Evolutionary conservation across 2,329 filamentous ascomycete genomes (phyloP).

Genomic region (Fusarium agapanthi): DNA sequence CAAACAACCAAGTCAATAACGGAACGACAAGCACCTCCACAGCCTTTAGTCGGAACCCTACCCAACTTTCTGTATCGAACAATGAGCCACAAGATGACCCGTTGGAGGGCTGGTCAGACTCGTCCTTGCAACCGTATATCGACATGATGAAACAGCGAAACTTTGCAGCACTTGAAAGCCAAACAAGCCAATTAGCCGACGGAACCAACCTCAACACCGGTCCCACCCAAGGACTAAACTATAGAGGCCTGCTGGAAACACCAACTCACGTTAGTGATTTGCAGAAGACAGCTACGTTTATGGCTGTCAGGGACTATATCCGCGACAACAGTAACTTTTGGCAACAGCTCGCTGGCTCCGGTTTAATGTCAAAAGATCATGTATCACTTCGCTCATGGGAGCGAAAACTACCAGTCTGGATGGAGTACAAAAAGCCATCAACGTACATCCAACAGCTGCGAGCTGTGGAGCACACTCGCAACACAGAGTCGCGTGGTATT

Average conservation of each 20-base stretch:
- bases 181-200: too few species aligned
- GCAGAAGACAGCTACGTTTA: neutral
- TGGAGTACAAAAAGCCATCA: neutral
- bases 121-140: too few species aligned
- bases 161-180: too few species aligned
- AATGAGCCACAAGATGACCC: too few species aligned
- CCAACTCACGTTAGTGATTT: fast-evolving
- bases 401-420: fast-evolving
- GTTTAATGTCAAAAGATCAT: neutral
- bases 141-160: too few species aligned
- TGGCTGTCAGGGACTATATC: neutral
- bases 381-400: neutral
- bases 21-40: too few species aligned
- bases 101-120: too few species aligned
- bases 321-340: neutral
- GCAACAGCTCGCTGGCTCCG: neutral
- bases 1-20: too few species aligned
- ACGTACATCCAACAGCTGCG: neutral
- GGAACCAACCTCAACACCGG: too few species aligned
- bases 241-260: fast-evolving
- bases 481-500: neutral
- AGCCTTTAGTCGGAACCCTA: too few species aligned
- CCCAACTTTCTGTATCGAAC: too few species aligned
- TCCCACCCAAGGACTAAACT: too few species aligned
- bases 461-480: neutral